Percentiles rank a stretch among this genome's conserved stretches.
phyloP scores from a whole-genome alignment of 192 early-diverging fungal genomes.

The Umbelopsis sp. region DNA sequence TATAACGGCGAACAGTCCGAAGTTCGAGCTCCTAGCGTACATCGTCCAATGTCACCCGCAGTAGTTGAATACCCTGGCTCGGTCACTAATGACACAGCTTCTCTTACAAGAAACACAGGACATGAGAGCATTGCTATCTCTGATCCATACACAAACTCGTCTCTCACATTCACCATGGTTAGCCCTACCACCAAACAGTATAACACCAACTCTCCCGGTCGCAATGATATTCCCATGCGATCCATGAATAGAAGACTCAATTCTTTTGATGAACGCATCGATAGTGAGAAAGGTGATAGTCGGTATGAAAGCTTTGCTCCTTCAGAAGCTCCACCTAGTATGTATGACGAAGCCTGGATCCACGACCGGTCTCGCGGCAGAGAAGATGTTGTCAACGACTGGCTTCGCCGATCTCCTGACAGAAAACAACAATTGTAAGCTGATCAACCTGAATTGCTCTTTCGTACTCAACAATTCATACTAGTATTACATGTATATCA shows the following conservation, averaged over 20 bases:
- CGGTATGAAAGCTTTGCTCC: conserved; percentile 1
- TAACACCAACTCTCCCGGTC: neutral
- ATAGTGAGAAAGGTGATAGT: conserved; percentile 6
- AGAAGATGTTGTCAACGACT: conserved; percentile 3
- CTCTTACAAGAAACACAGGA: conserved; percentile 14
- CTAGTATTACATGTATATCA: neutral
- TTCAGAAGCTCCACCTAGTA: conserved; percentile 11
- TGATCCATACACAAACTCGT: conserved; percentile 3
- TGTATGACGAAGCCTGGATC: conserved; percentile 13
- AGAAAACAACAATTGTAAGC: conserved; percentile 3
- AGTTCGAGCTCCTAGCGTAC: neutral
- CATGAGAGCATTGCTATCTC: conserved; percentile 21
- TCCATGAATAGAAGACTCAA: conserved; percentile 3
- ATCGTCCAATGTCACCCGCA: conserved; percentile 24
- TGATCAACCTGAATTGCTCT: no score
- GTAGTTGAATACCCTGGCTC: conserved; percentile 21
- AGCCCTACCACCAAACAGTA: conserved; percentile 17
- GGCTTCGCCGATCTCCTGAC: conserved; percentile 9
- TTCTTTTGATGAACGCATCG: neutral
- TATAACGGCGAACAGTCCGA: neutral
- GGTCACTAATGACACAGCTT: conserved; percentile 19
- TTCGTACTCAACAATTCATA: neutral
- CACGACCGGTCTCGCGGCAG: conserved; percentile 3
- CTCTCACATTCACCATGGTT: conserved; percentile 6
- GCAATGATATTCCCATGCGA: conserved; percentile 7